These are phyloP conservation scores for Linum usitatissimum DNA, from an alignment of 345 rosid species.

Conservation along the genomic window DNA sequence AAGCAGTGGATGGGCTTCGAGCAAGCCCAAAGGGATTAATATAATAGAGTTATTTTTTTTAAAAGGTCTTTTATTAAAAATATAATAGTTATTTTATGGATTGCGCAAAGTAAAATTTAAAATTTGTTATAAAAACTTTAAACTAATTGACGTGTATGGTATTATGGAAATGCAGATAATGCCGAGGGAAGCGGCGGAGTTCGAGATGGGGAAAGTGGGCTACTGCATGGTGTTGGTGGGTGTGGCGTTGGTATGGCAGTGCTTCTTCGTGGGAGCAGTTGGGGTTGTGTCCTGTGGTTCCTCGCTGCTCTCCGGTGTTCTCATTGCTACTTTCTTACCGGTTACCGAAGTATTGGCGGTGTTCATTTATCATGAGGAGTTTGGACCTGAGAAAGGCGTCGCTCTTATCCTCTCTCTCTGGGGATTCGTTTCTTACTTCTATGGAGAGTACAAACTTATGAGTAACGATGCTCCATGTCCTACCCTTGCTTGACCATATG, in stretches of 20 bases:
- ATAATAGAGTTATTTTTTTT: too few relatives aligned
- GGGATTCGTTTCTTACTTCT: conserved; percentile 25
- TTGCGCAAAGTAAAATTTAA: too few relatives aligned
- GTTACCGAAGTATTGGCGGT: conserved; percentile 23
- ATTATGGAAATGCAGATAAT: conserved; percentile 27
- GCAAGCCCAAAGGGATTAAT: too few relatives aligned
- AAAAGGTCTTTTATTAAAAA: too few relatives aligned
- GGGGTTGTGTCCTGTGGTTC: conserved; percentile 22
- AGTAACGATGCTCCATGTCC: neutral
- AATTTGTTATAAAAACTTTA: too few relatives aligned
- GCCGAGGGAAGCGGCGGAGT: conserved; percentile 16
- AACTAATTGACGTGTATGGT: too few relatives aligned
- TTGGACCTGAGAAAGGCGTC: conserved; percentile 14
- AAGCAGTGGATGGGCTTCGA: too few relatives aligned
- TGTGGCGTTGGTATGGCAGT: conserved; percentile 24
- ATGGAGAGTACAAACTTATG: conserved; percentile 18
- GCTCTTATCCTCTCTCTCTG: conserved; percentile 23
- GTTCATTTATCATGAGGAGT: conserved; percentile 21
- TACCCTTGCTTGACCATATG: neutral
- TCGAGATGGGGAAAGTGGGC: conserved; percentile 15
- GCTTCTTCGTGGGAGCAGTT: conserved; percentile 32
- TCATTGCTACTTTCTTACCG: conserved; percentile 23
- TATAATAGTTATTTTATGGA: too few relatives aligned
- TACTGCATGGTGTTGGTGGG: conserved; percentile 15
- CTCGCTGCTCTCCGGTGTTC: conserved; percentile 23